Conservation (phyloP, 1,139 yeast genomes). For the Zygosaccharomyces pseudobailii region DNA sequence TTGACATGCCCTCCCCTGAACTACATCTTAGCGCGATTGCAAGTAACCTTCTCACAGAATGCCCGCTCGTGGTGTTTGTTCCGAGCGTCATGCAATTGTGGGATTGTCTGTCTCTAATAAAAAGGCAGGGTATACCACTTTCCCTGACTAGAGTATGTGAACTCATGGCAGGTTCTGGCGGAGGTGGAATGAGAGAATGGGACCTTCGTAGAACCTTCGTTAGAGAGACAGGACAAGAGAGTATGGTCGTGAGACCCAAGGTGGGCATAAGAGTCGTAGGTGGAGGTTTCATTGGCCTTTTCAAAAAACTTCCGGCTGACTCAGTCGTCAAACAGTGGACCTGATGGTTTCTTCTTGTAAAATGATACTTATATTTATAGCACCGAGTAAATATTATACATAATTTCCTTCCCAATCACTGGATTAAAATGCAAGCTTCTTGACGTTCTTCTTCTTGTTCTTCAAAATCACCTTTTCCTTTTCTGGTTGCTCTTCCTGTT, state of each 20-base stretch:
- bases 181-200: conserved; percentile 44
- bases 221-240: conserved; percentile 38
- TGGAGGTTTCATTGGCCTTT: conserved; percentile 39
- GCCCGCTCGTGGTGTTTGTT: conserved; percentile 39
- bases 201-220: conserved; percentile 37
- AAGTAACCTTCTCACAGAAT: conserved; percentile 35
- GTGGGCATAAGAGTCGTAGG: conserved; percentile 46
- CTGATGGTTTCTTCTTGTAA: conserved; percentile 2
- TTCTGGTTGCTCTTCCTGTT: conserved; percentile 43
- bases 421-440: conserved; percentile 33
- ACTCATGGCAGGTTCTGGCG: conserved; percentile 40
- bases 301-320: conserved; percentile 14
- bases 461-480: conserved; percentile 75
- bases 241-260: conserved; percentile 44
- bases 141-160: conserved; percentile 38
- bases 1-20: conserved; percentile 43
- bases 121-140: conserved; percentile 31
- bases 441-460: conserved; percentile 51
- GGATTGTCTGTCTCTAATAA: conserved; percentile 34
- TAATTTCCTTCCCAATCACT: conserved; percentile 5
- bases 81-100: conserved; percentile 46
- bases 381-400: conserved; percentile 2
- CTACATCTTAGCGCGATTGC: conserved; percentile 34
- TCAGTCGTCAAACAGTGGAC: conserved; percentile 10
- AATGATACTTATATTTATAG: conserved; percentile 7